Evolutionary conservation across 2,329 filamentous ascomycete species (phyloP), one percentile per base, ranked within the genome.

Genomic region (Thelonectria rubi): DNA sequence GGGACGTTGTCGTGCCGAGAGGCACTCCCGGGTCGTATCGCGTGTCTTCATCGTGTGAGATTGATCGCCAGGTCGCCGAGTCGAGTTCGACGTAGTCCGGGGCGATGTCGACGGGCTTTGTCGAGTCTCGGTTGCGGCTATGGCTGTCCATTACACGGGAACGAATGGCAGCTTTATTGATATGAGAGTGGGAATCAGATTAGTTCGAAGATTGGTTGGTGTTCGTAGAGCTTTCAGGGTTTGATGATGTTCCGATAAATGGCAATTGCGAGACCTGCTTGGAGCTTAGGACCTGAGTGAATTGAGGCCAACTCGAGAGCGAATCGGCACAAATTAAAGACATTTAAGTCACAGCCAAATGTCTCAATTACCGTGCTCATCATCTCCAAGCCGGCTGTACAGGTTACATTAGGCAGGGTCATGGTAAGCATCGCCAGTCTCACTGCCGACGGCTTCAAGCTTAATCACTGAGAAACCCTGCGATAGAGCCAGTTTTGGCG

Each of bases 51-150:
- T 64, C 58, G 30, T 14, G 12, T 40, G 64, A 60, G 2, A 61
- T 17, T 11, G 51, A 30, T 2, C 53, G 60, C 65, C 59, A 62
- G 5, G 30, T 24, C 3, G 58, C 46, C 6, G 56, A 46, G 26
- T 58, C 26, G 10, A 55, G 12, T 43, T 55, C 42, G 42, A 55
- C 52, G 34, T 47, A 55, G 40, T 40, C 34, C 69, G 65, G 9
- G 73, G 12, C 40, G 40, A 43, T 43, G n/a, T 43, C 40, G n/a
- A n/a, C n/a, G 40, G 17, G 14, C n/a, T 43, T 43, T 43, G n/a
- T 18, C n/a, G 40, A 43, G 40, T 43, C n/a, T 7, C n/a, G 17
- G 14, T 42, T 42, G 15, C 15, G n/a, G 15, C 15, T 6, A 17
- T 10, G n/a, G 40, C 40, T 7, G 18, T 43, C 40, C 40, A 43